Conservation (phyloP, 1,139 yeast species). For the Lodderomyces metapsilosis region DNA sequence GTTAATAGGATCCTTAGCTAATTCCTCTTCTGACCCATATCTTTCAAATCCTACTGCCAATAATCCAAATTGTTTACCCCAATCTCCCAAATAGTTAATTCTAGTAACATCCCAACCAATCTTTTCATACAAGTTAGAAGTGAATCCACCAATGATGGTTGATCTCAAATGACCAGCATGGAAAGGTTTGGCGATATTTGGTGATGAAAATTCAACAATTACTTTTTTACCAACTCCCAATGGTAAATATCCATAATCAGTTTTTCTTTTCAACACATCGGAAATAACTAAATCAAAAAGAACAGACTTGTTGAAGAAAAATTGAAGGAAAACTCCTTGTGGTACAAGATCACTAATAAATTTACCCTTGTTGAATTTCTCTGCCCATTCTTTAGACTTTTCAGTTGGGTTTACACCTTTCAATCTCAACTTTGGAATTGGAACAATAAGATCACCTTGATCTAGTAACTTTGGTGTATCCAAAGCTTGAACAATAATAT, state of each 20-base stretch:
- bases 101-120: slow-evolving; percentile 89
- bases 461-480: slow-evolving; percentile 86
- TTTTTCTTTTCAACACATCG: slow-evolving; percentile 62
- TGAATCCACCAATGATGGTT: slow-evolving; percentile 97
- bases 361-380: slow-evolving; percentile 62
- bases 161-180: slow-evolving; percentile 99
- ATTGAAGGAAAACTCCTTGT: slow-evolving; percentile 90
- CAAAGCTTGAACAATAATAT: slow-evolving; percentile 75
- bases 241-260: slow-evolving; percentile 71
- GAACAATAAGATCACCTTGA: slow-evolving; percentile 90
- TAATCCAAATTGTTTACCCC: slow-evolving; percentile 99
- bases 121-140: slow-evolving; percentile 84
- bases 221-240: slow-evolving; percentile 73
- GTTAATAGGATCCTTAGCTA: slow-evolving; percentile 81
- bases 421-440: slow-evolving; percentile 88
- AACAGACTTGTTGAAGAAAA: slow-evolving; percentile 68
- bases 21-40: slow-evolving; percentile 77
- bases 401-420: slow-evolving; percentile 85
- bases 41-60: slow-evolving; percentile 88
- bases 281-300: slow-evolving; percentile 69
- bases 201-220: slow-evolving; percentile 90
- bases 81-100: slow-evolving; percentile 94
- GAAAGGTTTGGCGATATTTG: slow-evolving; percentile 98
- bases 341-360: slow-evolving; percentile 71
- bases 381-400: slow-evolving; percentile 83